A percentile compares a stretch with the other conserved stretches of the same genome.
Evolutionary conservation across 2,329 filamentous ascomycete genomes (phyloP).

Genomic region (Neopestalotiopsis rosae): DNA sequence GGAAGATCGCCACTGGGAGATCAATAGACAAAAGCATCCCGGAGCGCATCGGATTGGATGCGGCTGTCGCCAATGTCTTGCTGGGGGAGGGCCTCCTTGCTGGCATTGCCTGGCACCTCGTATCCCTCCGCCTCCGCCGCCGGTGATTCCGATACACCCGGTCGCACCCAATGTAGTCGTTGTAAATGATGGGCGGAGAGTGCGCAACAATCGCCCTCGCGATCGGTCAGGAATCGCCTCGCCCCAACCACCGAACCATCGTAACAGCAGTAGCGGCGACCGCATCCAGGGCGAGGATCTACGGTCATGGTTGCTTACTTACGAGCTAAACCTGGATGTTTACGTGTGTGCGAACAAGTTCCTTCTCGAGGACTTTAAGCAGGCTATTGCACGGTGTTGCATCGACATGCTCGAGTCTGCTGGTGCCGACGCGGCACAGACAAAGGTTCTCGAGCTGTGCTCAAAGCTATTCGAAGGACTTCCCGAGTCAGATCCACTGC

Average conservation of each 20-base stretch:
- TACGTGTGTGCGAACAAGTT: slow-evolving; percentile 56
- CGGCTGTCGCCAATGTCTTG: slow-evolving; percentile 46
- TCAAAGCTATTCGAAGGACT: slow-evolving; percentile 48
- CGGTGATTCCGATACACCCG: neutral
- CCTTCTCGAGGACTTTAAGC: slow-evolving; percentile 51
- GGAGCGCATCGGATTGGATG: slow-evolving; percentile 51
- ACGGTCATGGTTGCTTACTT: slow-evolving; percentile 52
- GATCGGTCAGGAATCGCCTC: slow-evolving; percentile 1
- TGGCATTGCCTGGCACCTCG: slow-evolving; percentile 47
- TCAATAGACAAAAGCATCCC: slow-evolving; percentile 47
- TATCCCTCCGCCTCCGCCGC: slow-evolving; percentile 33
- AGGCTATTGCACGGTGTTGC: slow-evolving; percentile 44
- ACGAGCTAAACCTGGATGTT: slow-evolving; percentile 52
- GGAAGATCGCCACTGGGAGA: slow-evolving; percentile 42
- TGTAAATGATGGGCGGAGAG: neutral
- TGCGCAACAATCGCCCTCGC: neutral
- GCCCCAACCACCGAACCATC: neutral
- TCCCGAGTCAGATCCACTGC: slow-evolving; percentile 46
- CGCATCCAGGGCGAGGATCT: slow-evolving; percentile 51
- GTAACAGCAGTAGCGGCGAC: slow-evolving; percentile 25
- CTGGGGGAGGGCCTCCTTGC: slow-evolving; percentile 41
- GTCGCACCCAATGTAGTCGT: slow-evolving; percentile 20
- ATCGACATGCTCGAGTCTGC: slow-evolving; percentile 53
- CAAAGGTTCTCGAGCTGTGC: slow-evolving; percentile 50
- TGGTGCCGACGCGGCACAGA: slow-evolving; percentile 46